These are phyloP conservation scores for Albatrellus ellisii DNA, from an alignment of 768 basidiomycete species.

Conservation along the genomic window DNA sequence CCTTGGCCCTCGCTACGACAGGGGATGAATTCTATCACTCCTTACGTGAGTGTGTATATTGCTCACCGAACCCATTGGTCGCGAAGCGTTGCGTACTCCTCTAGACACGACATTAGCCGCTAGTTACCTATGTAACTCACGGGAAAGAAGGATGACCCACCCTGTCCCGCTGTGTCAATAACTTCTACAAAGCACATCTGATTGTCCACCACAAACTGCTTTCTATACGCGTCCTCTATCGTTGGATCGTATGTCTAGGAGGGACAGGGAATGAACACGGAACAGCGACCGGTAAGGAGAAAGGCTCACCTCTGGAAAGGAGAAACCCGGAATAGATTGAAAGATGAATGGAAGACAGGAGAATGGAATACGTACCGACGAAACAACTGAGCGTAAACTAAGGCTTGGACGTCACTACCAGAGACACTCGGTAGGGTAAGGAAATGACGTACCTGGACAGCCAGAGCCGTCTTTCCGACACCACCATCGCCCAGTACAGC, in stretches of 20 bases:
- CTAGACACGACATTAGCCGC: slow-evolving; percentile 28
- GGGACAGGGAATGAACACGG: slow-evolving; percentile 7
- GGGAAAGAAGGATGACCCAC: slow-evolving; percentile 29
- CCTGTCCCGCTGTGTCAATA: slow-evolving; percentile 96
- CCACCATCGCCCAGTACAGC: slow-evolving; percentile 95
- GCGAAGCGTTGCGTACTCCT: slow-evolving; percentile 93
- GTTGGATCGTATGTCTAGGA: slow-evolving; percentile 90
- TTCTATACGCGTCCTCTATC: slow-evolving; percentile 96
- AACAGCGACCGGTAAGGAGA: slow-evolving; percentile 2
- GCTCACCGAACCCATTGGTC: slow-evolving; percentile 97
- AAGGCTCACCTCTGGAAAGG: slow-evolving; percentile 38
- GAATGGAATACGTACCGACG: slow-evolving; percentile 52
- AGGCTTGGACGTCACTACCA: slow-evolving; percentile 4
- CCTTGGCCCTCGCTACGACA: slow-evolving; percentile 80
- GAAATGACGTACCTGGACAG: slow-evolving; percentile 71
- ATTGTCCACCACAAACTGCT: slow-evolving; percentile 89
- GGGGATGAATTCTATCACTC: slow-evolving; percentile 8
- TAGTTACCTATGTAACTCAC: slow-evolving; percentile 4
- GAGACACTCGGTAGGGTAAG: background rate
- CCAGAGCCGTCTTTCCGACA: slow-evolving; percentile 93
- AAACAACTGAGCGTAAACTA: slow-evolving; percentile 95
- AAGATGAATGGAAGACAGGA: slow-evolving; percentile 1
- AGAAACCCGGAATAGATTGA: slow-evolving; percentile 9
- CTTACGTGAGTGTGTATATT: slow-evolving; percentile 6
- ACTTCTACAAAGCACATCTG: slow-evolving; percentile 94